phyloP scores from a whole-genome alignment of 169 alveolate genomes.

The Plasmodium cynomolgi region DNA sequence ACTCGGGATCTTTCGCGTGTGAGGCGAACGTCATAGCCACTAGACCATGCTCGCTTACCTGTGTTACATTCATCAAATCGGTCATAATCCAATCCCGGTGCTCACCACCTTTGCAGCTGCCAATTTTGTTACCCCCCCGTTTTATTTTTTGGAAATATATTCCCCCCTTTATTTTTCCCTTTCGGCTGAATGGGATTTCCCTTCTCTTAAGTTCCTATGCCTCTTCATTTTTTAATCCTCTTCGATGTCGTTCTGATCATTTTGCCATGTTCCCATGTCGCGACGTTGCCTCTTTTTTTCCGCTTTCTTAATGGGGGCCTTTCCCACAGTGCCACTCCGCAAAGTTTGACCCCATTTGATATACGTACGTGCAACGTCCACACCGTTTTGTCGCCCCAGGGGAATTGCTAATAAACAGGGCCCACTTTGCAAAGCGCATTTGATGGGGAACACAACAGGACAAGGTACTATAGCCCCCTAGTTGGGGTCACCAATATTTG shows the following conservation, averaged over 20 bases:
- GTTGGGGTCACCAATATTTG: neutral
- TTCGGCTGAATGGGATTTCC: neutral
- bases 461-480: neutral
- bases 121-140: no score
- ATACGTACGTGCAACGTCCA: neutral
- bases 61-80: neutral
- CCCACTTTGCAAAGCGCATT: neutral
- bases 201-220: neutral
- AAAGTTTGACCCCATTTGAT: neutral
- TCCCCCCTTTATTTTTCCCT: neutral
- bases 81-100: neutral
- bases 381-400: neutral
- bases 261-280: neutral
- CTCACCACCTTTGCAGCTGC: neutral
- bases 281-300: neutral
- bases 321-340: neutral
- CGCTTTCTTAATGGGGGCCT: neutral
- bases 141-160: neutral
- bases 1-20: conserved; percentile 96
- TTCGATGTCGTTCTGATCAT: neutral
- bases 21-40: conserved; percentile 95
- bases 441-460: neutral
- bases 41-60: conserved; percentile 92
- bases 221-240: neutral
- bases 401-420: neutral